Conservation (phyloP, 2,329 filamentous ascomycete genomes). For the Cytospora mali region DNA sequence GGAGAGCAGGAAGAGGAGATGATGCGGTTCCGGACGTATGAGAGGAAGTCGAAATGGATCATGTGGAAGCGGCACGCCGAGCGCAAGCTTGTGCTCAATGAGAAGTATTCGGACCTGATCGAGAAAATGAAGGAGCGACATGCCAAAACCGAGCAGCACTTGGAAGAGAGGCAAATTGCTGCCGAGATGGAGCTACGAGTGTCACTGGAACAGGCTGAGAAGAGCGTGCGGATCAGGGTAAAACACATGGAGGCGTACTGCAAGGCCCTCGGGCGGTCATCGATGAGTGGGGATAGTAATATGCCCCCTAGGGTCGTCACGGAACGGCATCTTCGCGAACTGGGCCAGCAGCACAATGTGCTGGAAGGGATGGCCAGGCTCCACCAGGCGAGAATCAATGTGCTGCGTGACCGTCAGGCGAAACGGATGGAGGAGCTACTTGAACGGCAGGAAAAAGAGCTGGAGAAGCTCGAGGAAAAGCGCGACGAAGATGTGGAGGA, state of each 20-base stretch:
- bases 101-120: constrained; percentile 51
- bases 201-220: constrained; percentile 58
- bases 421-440: constrained; percentile 63
- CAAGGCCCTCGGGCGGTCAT: constrained; percentile 51
- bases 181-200: constrained; percentile 63
- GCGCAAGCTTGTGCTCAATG: constrained; percentile 49
- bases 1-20: constrained; percentile 53
- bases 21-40: constrained; percentile 54
- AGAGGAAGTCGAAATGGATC: constrained; percentile 49
- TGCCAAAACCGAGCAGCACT: constrained; percentile 52
- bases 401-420: constrained; percentile 65
- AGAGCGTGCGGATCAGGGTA: constrained; percentile 59
- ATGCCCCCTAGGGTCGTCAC: constrained; percentile 59
- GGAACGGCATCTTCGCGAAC: constrained; percentile 59
- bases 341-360: constrained; percentile 63
- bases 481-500: constrained; percentile 52
- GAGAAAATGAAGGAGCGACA: constrained; percentile 60
- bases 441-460: constrained; percentile 56
- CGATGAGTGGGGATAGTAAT: constrained; percentile 33
- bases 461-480: constrained; percentile 48
- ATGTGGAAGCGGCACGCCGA: constrained; percentile 55
- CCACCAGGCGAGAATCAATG: constrained; percentile 64
- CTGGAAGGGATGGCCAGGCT: constrained; percentile 61
- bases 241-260: constrained; percentile 70
- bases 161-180: constrained; percentile 64